Conservation (phyloP, 495 filamentous ascomycete species). For the Astrothelium subdiscretum region DNA sequence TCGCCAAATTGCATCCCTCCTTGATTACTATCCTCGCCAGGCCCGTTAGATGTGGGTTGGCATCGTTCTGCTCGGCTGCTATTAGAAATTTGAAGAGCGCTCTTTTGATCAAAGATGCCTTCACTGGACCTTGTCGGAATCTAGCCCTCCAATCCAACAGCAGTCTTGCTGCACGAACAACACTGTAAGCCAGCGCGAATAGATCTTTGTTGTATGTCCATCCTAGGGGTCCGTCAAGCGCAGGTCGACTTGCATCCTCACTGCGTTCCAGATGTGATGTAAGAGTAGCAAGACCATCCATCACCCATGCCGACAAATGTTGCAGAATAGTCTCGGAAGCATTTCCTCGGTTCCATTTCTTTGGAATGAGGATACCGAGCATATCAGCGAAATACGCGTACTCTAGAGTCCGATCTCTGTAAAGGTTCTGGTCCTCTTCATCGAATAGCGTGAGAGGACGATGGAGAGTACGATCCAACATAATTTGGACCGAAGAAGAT, state of each 20-base stretch:
- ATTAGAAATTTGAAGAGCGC: background rate
- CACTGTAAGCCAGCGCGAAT: conserved; percentile 43
- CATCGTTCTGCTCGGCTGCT: background rate
- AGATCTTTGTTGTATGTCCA: conserved; percentile 63
- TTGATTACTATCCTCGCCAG: background rate
- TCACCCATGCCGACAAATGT: conserved; percentile 41
- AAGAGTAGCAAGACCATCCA: conserved; percentile 43
- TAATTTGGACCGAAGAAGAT: conserved; percentile 23
- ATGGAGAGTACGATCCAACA: conserved; percentile 37
- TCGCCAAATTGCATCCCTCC: background rate
- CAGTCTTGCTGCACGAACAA: background rate
- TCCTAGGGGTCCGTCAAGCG: conserved; percentile 44
- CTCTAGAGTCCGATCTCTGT: conserved; percentile 56
- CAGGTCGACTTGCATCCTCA: conserved; percentile 27
- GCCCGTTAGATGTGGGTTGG: background rate
- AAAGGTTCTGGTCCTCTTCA: conserved; percentile 85
- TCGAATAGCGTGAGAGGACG: conserved; percentile 64
- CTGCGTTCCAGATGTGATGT: conserved; percentile 25
- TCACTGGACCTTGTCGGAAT: background rate
- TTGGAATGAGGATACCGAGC: conserved; percentile 5
- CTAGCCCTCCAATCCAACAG: background rate
- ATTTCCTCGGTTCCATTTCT: background rate
- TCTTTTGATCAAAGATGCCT: background rate
- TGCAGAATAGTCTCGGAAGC: conserved; percentile 8
- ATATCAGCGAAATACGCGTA: background rate